Base-by-base conservation (phyloP, 768 basidiomycete species). In the Lactifluus echinatus region DNA sequence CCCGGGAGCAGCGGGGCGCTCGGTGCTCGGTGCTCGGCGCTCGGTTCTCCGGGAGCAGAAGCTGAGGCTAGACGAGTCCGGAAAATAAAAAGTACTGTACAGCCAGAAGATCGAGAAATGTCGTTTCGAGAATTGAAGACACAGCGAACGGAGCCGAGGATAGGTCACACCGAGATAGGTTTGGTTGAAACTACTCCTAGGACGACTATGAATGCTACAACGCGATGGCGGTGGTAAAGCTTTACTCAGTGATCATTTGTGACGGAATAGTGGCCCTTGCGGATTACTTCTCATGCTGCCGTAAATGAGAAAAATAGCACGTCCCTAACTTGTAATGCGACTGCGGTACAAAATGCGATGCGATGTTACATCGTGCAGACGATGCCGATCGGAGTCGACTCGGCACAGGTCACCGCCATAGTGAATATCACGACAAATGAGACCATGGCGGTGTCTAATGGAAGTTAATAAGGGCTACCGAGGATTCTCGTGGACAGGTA, bases 1-100 rank as follows among this genome's bases (percentile, higher is more conserved):
- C 44, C 55, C 42, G 55, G 45, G 28, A 7, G 33, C 31, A 21
- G 42, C 55, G 49, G 55, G 49, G 31, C 55, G 55, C 55, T 42
- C 42, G 15, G 19, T 21, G 42, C 26, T 36, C 7, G 40, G 31
- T 44, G 45, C 49, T 43, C 19, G 15, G 19, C 17, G 42, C 26
- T 36, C 7, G 40, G 31, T 44, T 51, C 49, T 43, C 19, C 33
- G 29, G 40, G n/a, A n/a, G n/a, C 24, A 39, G 26, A 17, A 4
- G 4, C 8, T 37, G 24, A 11, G 12, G 23, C 21, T 19, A 26
- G 14, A 31, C 49, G 15, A 24, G 39, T 43, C 14, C 14, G 40
- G 42, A 7, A 47, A 24, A 23, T 0, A 28, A 7, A 26, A 19
- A 17, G 23, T 29, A 40, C 17, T 12, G 19, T 31, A 12, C 45